A percentile compares a stretch with the other conserved stretches of the same genome.
Conservation (phyloP, 805 yeast species). For the Candida xyloterini region DNA sequence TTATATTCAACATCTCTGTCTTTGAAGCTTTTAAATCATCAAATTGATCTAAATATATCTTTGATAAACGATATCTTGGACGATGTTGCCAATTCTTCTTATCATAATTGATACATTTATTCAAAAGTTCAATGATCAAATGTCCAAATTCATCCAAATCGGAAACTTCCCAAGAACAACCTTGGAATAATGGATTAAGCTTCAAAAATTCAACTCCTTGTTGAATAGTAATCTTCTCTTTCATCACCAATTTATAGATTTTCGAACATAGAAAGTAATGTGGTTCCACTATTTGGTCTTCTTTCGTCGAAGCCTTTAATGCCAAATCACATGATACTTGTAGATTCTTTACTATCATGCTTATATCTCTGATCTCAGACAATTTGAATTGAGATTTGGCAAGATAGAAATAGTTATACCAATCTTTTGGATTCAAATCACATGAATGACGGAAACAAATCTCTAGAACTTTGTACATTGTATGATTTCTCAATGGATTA, state of each 20-base stretch:
- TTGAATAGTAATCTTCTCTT: conserved; percentile 32
- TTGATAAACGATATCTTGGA: conserved; percentile 71
- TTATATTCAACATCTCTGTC: conserved; percentile 59
- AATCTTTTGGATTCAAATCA: conserved; percentile 43
- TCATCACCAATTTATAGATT: conserved; percentile 52
- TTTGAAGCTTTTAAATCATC: conserved; percentile 53
- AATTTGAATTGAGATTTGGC: conserved; percentile 60
- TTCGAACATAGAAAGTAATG: conserved; percentile 63
- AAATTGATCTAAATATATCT: conserved; percentile 53
- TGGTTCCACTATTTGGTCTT: conserved; percentile 71
- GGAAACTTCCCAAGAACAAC: conserved; percentile 9
- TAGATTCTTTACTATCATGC: conserved; percentile 40
- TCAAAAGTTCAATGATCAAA: conserved; percentile 44
- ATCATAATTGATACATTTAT: conserved; percentile 52
- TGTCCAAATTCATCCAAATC: conserved; percentile 34
- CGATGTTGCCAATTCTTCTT: conserved; percentile 91
- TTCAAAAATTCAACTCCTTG: conserved; percentile 41
- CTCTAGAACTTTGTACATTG: conserved; percentile 33
- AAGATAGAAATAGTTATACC: conserved; percentile 59
- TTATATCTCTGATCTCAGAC: conserved; percentile 16
- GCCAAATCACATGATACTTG: conserved; percentile 46
- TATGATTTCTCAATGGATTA: conserved; percentile 5
- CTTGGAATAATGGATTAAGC: conserved; percentile 35
- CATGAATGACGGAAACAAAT: conserved; percentile 48
- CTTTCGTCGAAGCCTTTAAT: conserved; percentile 33